Evolutionary conservation across 352 stramenopile species (phyloP), one percentile per base, ranked within the genome.

Genomic region (Globisporangium camurandrum): DNA sequence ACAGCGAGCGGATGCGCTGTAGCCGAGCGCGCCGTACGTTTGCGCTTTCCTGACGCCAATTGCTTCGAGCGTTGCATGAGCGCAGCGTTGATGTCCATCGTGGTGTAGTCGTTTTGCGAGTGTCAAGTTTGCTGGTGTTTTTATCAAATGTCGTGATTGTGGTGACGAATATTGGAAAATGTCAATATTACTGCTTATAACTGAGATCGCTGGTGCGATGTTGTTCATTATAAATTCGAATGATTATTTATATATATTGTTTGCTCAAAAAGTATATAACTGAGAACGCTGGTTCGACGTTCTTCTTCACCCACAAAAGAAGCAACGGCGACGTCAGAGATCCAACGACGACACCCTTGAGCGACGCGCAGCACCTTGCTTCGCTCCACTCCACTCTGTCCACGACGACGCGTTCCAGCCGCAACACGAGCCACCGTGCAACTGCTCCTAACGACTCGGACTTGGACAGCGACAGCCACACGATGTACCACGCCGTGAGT

Each of bases 401-500:
- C 30, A 34, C 30, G 30, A 34, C 30, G 30, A 34, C 30, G 30
- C 30, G 30, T 11, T 34, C 30, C 11, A 34, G 11, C 30, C 11
- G 11, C 30, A 34, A 11, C 30, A 11, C 30, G 11, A 39, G 14
- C 14, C 33, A 16, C 17, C 50, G 41, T 41, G 41, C 50, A 27
- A 53, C 52, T 46, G 52, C 52, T 6, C 27, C 23, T 38, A 45
- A 47, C 26, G 43, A 56, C 49, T 51, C 46, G 31, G 39, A 58
- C 36, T 58, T 27, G 27, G 51, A 58, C 51, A 45, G 36, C 44
- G 52, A 59, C 46, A 10, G 20, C 22, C 24, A 24, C 17, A 53
- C 66, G 57, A 91, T 91, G 82, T 91, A 91, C 67, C 59, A 84
- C 31, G 65, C 67, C 22, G 66, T 83, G 47, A 71, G 63, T 31